Conservation (phyloP, 2,329 filamentous ascomycete species). For the Penicillium sclerotiorum region DNA sequence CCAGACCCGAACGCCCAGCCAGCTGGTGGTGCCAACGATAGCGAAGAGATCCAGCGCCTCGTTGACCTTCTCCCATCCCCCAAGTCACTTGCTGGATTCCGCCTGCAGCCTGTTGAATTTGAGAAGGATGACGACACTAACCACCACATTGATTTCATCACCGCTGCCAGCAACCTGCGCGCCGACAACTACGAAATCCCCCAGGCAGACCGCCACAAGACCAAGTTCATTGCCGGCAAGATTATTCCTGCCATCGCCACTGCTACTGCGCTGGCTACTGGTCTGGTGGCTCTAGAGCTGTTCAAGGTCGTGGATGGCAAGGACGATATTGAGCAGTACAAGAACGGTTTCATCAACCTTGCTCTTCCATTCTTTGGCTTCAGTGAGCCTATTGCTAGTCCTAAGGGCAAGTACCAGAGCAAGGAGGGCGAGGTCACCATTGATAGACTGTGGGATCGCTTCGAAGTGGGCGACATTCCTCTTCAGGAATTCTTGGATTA, state of each 20-base stretch:
- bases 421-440: conserved; percentile 75
- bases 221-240: conserved; percentile 99
- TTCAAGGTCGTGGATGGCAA: conserved; percentile 98
- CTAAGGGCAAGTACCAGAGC: conserved; percentile 86
- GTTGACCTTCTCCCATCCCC: conserved; percentile 73
- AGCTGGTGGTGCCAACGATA: conserved; percentile 64
- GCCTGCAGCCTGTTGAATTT: conserved; percentile 89
- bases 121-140: conserved; percentile 99
- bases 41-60: conserved; percentile 73
- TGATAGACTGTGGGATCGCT: conserved; percentile 98
- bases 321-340: conserved; percentile 96
- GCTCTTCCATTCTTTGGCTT: conserved; percentile 98
- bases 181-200: conserved; percentile 98
- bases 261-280: conserved; percentile 92
- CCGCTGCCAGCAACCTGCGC: conserved; percentile 91
- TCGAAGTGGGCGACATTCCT: conserved; percentile 85
- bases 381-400: conserved; percentile 91
- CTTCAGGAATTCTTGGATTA: conserved; percentile 79
- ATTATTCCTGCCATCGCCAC: conserved; percentile 99
- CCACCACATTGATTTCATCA: conserved; percentile 98
- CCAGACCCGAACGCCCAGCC: conserved; percentile 81
- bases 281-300: conserved; percentile 86
- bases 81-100: conserved; percentile 82
- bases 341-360: conserved; percentile 97
- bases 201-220: conserved; percentile 91